phyloP scores from a whole-genome alignment of 257 asterid genomes.

The Datura wrightii region DNA sequence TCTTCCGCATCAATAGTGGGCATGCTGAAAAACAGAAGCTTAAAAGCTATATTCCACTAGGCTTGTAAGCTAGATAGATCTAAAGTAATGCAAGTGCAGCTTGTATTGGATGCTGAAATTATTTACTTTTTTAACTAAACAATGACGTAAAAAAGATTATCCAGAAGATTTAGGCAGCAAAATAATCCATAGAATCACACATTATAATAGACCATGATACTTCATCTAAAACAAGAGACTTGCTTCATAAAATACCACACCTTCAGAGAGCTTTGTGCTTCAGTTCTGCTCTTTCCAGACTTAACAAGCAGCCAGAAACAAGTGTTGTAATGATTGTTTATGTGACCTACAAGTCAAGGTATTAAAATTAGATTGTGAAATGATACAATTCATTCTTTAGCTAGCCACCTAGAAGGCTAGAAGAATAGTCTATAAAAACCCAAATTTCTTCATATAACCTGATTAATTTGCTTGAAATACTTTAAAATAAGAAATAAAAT shows the following conservation, averaged over 20 bases:
- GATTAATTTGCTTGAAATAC: slow-evolving; percentile 7
- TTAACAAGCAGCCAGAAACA: slow-evolving; percentile 97
- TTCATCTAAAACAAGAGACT: slow-evolving; percentile 11
- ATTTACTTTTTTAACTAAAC: not conserved
- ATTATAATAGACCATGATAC: not conserved
- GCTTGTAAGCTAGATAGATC: no score
- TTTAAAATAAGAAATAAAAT: not conserved
- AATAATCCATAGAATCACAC: not conserved
- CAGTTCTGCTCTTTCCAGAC: slow-evolving; percentile 77
- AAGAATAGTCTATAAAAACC: not conserved
- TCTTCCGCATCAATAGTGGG: not conserved
- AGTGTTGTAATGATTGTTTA: slow-evolving; percentile 89
- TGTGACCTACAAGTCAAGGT: slow-evolving; percentile 69
- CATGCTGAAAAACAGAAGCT: not conserved
- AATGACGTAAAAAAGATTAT: not conserved
- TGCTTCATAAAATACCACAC: slow-evolving; percentile 36
- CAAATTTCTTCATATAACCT: not conserved
- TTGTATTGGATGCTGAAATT: not conserved
- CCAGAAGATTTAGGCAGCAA: not conserved
- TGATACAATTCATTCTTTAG: not conserved
- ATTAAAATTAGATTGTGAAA: not conserved
- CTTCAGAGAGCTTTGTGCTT: slow-evolving; percentile 75
- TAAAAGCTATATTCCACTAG: not conserved
- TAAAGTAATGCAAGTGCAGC: not conserved
- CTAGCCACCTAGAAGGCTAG: not conserved